phyloP scores from a whole-genome alignment of 1,284 basidiomycete species.

The Agaricales sp. region DNA sequence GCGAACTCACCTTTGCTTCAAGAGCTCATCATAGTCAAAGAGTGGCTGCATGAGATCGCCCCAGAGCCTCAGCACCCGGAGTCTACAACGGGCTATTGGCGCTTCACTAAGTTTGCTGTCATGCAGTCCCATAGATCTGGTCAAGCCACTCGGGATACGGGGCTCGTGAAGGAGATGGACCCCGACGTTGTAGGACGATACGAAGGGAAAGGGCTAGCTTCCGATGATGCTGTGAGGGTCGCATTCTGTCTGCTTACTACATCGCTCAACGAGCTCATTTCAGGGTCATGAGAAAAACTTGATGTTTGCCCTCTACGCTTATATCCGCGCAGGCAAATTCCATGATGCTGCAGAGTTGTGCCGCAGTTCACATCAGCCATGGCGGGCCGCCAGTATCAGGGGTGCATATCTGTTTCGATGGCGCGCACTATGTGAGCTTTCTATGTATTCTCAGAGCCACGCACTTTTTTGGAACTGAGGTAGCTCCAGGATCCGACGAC shows the following conservation, averaged over 20 bases:
- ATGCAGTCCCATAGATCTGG: conserved; percentile 56
- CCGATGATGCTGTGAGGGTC: conserved; percentile 59
- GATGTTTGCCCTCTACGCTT: conserved; percentile 65
- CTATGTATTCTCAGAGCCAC: neutral
- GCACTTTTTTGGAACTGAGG: conserved; percentile 22
- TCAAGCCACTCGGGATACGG: conserved; percentile 27
- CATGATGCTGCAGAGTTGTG: conserved; percentile 81
- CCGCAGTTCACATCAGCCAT: conserved; percentile 77
- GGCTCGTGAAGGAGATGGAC: conserved; percentile 59
- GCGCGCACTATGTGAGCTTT: conserved; percentile 47
- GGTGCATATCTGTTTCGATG: conserved; percentile 73
- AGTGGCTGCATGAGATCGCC: conserved; percentile 75
- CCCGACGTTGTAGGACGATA: conserved; percentile 60
- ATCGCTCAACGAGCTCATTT: conserved; percentile 3
- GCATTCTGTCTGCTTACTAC: conserved; percentile 3
- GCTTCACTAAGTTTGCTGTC: conserved; percentile 68
- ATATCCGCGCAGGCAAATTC: conserved; percentile 72
- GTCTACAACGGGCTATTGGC: conserved; percentile 70
- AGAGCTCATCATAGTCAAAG: conserved; percentile 67
- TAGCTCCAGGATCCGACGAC: neutral
- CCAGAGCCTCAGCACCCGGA: conserved; percentile 50
- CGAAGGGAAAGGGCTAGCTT: conserved; percentile 44
- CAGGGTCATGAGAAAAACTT: conserved; percentile 74
- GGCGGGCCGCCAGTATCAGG: conserved; percentile 81
- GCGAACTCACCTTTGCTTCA: conserved; percentile 45